A percentile compares a stretch with the other conserved stretches of the same genome.
These are phyloP conservation scores for Colletotrichum aenigma DNA, from an alignment of 2,329 filamentous ascomycete species.

Conservation along the genomic window DNA sequence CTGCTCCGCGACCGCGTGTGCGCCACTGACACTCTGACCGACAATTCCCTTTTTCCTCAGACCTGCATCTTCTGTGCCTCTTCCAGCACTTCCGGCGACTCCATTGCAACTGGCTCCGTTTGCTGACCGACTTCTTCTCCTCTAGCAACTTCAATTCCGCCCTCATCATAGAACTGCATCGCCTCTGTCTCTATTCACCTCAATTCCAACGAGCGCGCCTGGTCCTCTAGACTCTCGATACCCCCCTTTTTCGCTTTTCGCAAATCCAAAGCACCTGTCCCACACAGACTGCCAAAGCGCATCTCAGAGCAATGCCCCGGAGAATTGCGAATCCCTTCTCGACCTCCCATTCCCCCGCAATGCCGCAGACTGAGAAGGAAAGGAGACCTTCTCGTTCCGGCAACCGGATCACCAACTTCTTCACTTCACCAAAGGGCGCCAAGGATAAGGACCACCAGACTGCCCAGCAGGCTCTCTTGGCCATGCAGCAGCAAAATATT, in stretches of 20 bases:
- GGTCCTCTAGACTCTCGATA: neutral
- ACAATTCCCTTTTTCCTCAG: conserved; percentile 13
- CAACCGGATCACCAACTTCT: conserved; percentile 82
- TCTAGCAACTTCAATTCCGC: neutral
- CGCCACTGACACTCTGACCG: conserved; percentile 20
- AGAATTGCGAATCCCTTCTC: conserved; percentile 63
- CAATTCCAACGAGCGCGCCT: neutral
- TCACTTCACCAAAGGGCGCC: conserved; percentile 72
- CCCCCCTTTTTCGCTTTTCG: neutral
- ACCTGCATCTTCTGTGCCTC: conserved; percentile 4
- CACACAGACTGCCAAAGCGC: conserved; percentile 10
- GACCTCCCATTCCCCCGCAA: conserved; percentile 51
- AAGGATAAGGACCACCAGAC: conserved; percentile 63
- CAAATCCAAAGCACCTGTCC: neutral
- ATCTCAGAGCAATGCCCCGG: conserved; percentile 57
- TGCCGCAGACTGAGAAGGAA: conserved; percentile 55
- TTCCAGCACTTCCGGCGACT: conserved; percentile 12
- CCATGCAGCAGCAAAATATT: conserved; percentile 65
- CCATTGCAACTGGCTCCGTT: neutral
- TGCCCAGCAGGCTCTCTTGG: conserved; percentile 70
- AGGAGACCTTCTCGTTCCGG: conserved; percentile 59
- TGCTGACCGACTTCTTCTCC: conserved; percentile 8
- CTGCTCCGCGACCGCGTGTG: conserved; percentile 8
- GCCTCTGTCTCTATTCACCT: neutral
- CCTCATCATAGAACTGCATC: conserved; percentile 8